Evolutionary conservation across 140 eudicot genomes (phyloP).

Genomic region (Erigeron philadelphicus): DNA sequence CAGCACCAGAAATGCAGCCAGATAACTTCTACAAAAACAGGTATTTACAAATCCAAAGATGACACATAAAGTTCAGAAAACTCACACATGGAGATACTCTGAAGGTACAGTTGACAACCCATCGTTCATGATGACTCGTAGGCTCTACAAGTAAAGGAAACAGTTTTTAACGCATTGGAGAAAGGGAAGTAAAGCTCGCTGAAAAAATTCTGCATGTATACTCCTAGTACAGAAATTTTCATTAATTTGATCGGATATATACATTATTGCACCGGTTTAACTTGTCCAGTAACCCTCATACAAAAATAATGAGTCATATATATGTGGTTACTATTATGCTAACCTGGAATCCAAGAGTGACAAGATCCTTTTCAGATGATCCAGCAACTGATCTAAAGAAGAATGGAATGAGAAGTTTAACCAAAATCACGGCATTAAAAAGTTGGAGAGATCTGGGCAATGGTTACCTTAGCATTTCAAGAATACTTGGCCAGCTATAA

Average conservation of each 20-base stretch:
- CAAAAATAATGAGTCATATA: background rate
- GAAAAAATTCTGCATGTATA: constrained; percentile 3
- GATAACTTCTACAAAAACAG: background rate
- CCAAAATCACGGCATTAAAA: constrained; percentile 17
- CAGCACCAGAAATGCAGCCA: constrained; percentile 6
- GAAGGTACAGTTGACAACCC: constrained; percentile 87
- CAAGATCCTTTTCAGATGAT: constrained; percentile 91
- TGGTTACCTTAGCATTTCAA: constrained; percentile 77
- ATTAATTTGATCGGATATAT: background rate
- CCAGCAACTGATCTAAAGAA: constrained; percentile 85
- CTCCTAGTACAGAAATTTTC: constrained; percentile 14
- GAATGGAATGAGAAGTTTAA: constrained; percentile 27
- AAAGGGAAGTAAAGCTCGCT: constrained; percentile 1
- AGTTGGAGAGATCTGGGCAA: constrained; percentile 12
- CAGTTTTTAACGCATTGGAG: background rate
- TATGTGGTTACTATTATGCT: constrained; percentile 24
- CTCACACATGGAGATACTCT: constrained; percentile 84
- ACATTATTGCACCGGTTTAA: constrained; percentile 1
- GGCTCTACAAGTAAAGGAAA: constrained; percentile 50
- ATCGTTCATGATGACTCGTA: constrained; percentile 94
- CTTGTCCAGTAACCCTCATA: background rate
- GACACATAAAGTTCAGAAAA: constrained; percentile 13
- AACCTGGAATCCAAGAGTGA: constrained; percentile 97
- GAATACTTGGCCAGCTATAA: constrained; percentile 92
- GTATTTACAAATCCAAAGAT: background rate